These are phyloP conservation scores for Aureobasidium pullulans DNA, from an alignment of 2,329 filamentous ascomycete species.

Conservation along the genomic window DNA sequence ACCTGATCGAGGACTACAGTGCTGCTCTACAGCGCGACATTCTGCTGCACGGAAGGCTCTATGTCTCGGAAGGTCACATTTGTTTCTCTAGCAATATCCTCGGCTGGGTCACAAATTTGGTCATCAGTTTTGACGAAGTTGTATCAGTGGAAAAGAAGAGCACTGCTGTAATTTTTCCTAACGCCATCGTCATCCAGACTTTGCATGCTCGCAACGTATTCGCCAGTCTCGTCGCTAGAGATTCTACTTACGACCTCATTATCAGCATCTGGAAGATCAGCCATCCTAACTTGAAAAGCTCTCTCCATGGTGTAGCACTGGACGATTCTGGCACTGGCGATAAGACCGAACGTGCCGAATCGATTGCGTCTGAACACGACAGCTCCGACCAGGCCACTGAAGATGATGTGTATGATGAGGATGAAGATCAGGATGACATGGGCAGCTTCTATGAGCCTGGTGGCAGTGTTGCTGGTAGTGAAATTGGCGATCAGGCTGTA, in stretches of 20 bases:
- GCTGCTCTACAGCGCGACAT: conserved; percentile 95
- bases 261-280: conserved; percentile 98
- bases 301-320: conserved; percentile 77
- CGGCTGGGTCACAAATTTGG: conserved; percentile 93
- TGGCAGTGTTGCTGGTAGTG: conserved; percentile 47
- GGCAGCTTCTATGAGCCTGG: conserved; percentile 54
- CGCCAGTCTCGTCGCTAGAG: conserved; percentile 86
- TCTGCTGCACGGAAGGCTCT: conserved; percentile 83
- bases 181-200: conserved; percentile 93
- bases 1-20: conserved; percentile 96
- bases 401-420: conserved; percentile 72
- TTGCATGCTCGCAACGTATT: conserved; percentile 93
- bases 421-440: conserved; percentile 58
- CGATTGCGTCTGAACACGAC: conserved; percentile 38
- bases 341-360: conserved; percentile 80
- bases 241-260: conserved; percentile 93
- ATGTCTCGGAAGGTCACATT: conserved; percentile 93
- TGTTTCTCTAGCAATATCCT: conserved; percentile 99
- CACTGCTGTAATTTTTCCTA: conserved; percentile 91
- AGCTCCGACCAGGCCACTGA: conserved; percentile 57
- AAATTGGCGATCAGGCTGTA: conserved; percentile 40
- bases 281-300: conserved; percentile 85
- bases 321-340: conserved; percentile 73
- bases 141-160: conserved; percentile 95
- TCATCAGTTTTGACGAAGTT: conserved; percentile 97